Evolutionary conservation across 2,329 filamentous ascomycete genomes (phyloP), one percentile per base, ranked within the genome.

Genomic region (Cercospora sojina): DNA sequence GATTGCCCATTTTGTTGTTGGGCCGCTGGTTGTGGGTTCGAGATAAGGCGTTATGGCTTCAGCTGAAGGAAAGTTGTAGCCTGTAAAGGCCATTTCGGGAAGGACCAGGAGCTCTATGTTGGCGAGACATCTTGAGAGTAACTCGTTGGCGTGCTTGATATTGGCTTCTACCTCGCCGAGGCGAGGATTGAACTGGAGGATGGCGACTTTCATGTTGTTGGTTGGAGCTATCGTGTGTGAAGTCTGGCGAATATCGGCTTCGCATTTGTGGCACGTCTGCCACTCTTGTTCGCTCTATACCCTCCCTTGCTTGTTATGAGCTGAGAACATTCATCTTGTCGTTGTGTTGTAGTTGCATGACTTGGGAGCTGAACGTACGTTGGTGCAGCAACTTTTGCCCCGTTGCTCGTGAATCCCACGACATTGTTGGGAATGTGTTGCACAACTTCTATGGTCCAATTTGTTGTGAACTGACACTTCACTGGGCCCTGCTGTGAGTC

Each of bases 31-130:
- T 0, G 86, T 86, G 0, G 83, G 85, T 74, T 95, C 91, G 3
- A 94, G 85, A 71, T 83, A 90, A 0, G 90, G 89, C 1, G 79
- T 78, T 51, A 94, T 92, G 1, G 91, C 84, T 32, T 85, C 80
- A 2, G 91, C 77, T 0, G 88, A 90, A 49, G 85, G 84, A 80
- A 93, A 94, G 76, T 93, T 93, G 80, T 93, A 95, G 31, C 91
- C 90, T 87, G 75, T 85, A 74, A 94, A 92, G 1, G 91, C 90
- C 76, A 94, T 80, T 75, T 94, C 91, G 0, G 91, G 91, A 0
- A 94, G 79, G 0, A 94, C 86, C 0, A 95, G 81, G 31, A 93
- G 82, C 74, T 92, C 90, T 1, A 93, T 75, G n/a, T 84, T 67
- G 56, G 55, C 62, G 38, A 64, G 79, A 1, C 0, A 83, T 79